Evolutionary conservation across 2,329 filamentous ascomycete genomes (phyloP).

Genomic region (Fusarium nelsonii): DNA sequence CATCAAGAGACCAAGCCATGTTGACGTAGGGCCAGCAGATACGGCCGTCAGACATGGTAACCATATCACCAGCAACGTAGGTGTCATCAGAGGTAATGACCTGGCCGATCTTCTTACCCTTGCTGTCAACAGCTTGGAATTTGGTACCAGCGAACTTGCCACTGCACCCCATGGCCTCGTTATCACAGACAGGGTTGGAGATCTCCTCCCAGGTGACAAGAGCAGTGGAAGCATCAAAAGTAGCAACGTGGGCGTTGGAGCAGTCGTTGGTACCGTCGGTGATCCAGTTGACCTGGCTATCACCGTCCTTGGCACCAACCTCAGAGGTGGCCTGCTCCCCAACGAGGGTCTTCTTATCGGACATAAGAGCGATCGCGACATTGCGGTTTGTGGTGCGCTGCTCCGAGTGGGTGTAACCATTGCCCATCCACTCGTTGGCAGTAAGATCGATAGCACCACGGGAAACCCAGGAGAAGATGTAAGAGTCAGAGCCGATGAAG

Average conservation of each 20-base stretch:
- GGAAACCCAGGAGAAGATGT: conserved; percentile 74
- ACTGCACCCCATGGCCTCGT: conserved; percentile 69
- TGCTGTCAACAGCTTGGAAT: conserved; percentile 68
- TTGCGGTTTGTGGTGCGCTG: conserved; percentile 70
- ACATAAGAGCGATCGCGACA: conserved; percentile 68
- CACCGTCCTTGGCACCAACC: conserved; percentile 66
- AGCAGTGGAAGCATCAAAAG: conserved; percentile 64
- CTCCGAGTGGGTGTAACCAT: conserved; percentile 63
- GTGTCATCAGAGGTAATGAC: conserved; percentile 63
- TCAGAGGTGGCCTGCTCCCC: conserved; percentile 65
- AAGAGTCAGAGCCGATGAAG: conserved; percentile 63
- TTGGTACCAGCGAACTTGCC: conserved; percentile 70
- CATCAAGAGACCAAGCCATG: conserved; percentile 62
- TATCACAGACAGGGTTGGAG: conserved; percentile 65
- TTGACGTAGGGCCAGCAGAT: conserved; percentile 73
- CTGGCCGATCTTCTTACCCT: conserved; percentile 65
- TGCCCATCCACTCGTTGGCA: conserved; percentile 69
- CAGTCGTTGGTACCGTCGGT: conserved; percentile 64
- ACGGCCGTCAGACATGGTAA: conserved; percentile 67
- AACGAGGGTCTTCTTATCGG: conserved; percentile 68
- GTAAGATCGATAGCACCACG: conserved; percentile 68
- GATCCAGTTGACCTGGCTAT: conserved; percentile 71
- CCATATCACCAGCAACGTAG: conserved; percentile 73
- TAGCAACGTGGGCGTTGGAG: conserved; percentile 69
- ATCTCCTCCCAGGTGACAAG: conserved; percentile 73